Conservation (phyloP, 1,284 basidiomycete species). For the Cryptococcus wingfieldii region DNA sequence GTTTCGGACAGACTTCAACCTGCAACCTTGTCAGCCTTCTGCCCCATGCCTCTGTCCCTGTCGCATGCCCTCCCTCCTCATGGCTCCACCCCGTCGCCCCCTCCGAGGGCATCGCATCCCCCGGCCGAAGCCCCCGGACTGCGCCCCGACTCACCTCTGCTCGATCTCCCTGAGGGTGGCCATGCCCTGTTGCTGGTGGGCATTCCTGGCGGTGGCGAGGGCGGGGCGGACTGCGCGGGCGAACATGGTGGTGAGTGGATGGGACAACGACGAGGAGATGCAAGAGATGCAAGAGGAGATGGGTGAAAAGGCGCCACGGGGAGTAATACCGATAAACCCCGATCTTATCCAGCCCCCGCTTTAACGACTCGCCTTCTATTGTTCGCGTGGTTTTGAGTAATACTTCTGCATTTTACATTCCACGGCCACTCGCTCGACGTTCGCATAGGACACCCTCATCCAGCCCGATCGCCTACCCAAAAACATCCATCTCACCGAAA, state of each 20-base stretch:
- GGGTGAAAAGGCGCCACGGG: not conserved
- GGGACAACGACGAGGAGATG: no score
- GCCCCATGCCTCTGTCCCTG: not conserved
- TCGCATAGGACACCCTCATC: not conserved
- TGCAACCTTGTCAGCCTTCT: slow-evolving; percentile 12
- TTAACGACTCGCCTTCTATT: not conserved
- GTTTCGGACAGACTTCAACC: slow-evolving; percentile 86
- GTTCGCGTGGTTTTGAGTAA: not conserved
- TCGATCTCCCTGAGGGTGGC: slow-evolving; percentile 97
- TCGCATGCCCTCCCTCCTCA: not conserved
- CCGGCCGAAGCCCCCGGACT: not conserved
- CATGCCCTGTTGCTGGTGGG: slow-evolving; percentile 70
- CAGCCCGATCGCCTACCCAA: not conserved
- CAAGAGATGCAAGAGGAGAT: not conserved
- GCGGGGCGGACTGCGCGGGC: slow-evolving; percentile 61
- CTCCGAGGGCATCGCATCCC: not conserved
- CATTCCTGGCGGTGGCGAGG: slow-evolving; percentile 54
- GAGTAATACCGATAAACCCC: slow-evolving; percentile 5
- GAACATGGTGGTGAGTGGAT: slow-evolving; percentile 39
- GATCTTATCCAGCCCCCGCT: not conserved
- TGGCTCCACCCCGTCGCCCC: not conserved
- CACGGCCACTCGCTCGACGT: no score
- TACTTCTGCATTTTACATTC: not conserved
- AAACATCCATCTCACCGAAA: not conserved
- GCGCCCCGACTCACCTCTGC: slow-evolving; percentile 56